Conservation (phyloP, 176 grass and related monocot species). For the Triticum monococcum region DNA sequence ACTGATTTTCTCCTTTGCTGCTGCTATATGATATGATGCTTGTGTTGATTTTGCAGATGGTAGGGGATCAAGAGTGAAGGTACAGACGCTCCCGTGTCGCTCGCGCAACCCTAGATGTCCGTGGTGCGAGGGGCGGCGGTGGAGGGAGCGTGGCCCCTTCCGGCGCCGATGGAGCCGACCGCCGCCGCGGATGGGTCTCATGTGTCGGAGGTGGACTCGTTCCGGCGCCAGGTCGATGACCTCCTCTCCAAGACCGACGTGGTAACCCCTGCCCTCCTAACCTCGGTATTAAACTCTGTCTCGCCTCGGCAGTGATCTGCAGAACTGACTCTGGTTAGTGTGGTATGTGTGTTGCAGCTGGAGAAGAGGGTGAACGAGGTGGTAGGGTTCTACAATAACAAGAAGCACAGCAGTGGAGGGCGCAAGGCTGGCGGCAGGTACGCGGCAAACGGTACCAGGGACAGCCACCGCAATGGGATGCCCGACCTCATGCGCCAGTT, state of each 20-base stretch:
- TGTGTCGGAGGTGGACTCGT: slow-evolving; percentile 15
- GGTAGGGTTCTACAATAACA: slow-evolving; percentile 44
- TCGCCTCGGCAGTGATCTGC: too few species aligned
- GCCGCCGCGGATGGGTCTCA: background rate
- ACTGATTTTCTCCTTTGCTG: too few species aligned
- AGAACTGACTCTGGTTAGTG: background rate
- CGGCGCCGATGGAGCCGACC: background rate
- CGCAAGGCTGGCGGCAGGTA: slow-evolving; percentile 30
- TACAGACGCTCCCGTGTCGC: background rate
- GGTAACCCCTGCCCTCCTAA: slow-evolving; percentile 16
- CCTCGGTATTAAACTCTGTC: background rate
- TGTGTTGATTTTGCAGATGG: too few species aligned
- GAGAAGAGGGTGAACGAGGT: slow-evolving; percentile 65
- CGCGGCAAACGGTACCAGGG: slow-evolving; percentile 2
- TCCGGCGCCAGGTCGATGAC: slow-evolving; percentile 44
- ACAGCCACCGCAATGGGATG: slow-evolving; percentile 45
- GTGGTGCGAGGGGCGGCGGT: background rate
- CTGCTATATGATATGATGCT: too few species aligned
- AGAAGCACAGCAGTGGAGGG: slow-evolving; percentile 48
- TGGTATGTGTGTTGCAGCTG: slow-evolving; percentile 43
- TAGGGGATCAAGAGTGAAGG: too few species aligned
- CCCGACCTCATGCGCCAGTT: slow-evolving; percentile 75
- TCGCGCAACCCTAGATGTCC: slow-evolving; percentile 37
- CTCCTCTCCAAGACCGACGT: slow-evolving; percentile 51
- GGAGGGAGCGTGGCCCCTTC: background rate